Evolutionary conservation across 495 filamentous ascomycete species (phyloP).

Genomic region (Cenococcum geophilum): DNA sequence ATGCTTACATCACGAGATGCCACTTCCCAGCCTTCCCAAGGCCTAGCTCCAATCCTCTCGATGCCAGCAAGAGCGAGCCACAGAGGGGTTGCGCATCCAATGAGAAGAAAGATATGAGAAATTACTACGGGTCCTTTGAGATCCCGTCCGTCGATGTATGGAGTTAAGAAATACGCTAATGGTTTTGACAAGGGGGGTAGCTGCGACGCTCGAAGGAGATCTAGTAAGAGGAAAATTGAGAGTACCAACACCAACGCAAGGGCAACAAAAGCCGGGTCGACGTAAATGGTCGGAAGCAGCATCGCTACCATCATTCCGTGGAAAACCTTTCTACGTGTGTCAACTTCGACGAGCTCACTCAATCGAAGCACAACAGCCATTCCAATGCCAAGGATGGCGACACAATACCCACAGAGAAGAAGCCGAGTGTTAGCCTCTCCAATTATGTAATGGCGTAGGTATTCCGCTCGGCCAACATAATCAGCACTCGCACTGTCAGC

Average conservation of each 20-base stretch:
- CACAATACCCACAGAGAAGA: slow-evolving; percentile 65
- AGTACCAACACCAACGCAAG: slow-evolving; percentile 71
- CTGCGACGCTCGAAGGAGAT: slow-evolving; percentile 83
- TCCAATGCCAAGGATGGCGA: slow-evolving; percentile 59
- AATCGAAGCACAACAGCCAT: slow-evolving; percentile 67
- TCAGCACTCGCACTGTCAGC: slow-evolving; percentile 21
- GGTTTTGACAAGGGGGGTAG: slow-evolving; percentile 80
- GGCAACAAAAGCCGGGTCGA: slow-evolving; percentile 78
- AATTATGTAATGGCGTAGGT: slow-evolving; percentile 36
- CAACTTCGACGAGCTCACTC: slow-evolving; percentile 69
- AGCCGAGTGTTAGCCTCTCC: slow-evolving; percentile 80
- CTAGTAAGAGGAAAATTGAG: slow-evolving; percentile 76
- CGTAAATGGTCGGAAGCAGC: slow-evolving; percentile 76
- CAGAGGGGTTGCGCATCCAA: slow-evolving; percentile 91
- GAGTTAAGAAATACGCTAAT: slow-evolving; percentile 76
- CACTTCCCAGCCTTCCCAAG: slow-evolving; percentile 69
- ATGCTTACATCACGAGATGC: slow-evolving; percentile 68
- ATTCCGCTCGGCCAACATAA: slow-evolving; percentile 8
- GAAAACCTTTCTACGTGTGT: slow-evolving; percentile 97
- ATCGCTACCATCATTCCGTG: slow-evolving; percentile 97
- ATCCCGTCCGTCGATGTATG: slow-evolving; percentile 92
- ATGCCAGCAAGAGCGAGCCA: slow-evolving; percentile 77
- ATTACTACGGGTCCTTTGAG: slow-evolving; percentile 90
- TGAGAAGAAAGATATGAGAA: slow-evolving; percentile 88
- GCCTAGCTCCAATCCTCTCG: slow-evolving; percentile 45